These are phyloP conservation scores for Camelina hispida DNA, from an alignment of 345 rosid genomes.

Conservation along the genomic window DNA sequence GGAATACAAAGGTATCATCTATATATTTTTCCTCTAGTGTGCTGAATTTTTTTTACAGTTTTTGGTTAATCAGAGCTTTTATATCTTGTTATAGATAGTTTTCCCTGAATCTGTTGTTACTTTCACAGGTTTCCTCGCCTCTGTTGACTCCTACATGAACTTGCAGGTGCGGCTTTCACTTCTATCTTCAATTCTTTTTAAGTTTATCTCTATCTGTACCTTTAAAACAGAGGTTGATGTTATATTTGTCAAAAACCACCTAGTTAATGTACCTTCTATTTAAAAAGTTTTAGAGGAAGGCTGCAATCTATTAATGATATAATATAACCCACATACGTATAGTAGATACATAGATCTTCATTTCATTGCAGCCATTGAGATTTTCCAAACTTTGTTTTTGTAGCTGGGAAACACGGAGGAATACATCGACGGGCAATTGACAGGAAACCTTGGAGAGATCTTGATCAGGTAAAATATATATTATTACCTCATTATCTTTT, in stretches of 20 bases:
- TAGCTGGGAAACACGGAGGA: conserved; percentile 94
- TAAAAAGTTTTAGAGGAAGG: neutral
- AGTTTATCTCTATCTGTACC: too few relatives aligned
- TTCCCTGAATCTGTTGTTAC: conserved; percentile 11
- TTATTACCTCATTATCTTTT: neutral
- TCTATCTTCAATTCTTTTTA: conserved; percentile 9
- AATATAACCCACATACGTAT: neutral
- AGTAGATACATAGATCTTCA: neutral
- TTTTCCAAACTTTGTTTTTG: conserved; percentile 28
- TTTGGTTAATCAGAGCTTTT: too few relatives aligned
- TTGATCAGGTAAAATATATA: conserved; percentile 67
- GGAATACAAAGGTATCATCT: conserved; percentile 75
- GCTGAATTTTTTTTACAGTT: too few relatives aligned
- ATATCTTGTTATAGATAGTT: neutral
- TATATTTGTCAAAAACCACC: neutral
- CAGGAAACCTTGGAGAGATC: conserved; percentile 91
- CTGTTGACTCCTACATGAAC: conserved; percentile 98
- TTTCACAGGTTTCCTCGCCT: conserved; percentile 82
- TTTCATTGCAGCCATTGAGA: neutral
- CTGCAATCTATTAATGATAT: neutral
- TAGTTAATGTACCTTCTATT: neutral
- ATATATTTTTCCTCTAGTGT: neutral
- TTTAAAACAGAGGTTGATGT: neutral
- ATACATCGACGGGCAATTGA: conserved; percentile 79
- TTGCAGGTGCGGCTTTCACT: conserved; percentile 60